These are phyloP conservation scores for Bryoglossum gracile DNA, from an alignment of 495 filamentous ascomycete species.

Conservation along the genomic window DNA sequence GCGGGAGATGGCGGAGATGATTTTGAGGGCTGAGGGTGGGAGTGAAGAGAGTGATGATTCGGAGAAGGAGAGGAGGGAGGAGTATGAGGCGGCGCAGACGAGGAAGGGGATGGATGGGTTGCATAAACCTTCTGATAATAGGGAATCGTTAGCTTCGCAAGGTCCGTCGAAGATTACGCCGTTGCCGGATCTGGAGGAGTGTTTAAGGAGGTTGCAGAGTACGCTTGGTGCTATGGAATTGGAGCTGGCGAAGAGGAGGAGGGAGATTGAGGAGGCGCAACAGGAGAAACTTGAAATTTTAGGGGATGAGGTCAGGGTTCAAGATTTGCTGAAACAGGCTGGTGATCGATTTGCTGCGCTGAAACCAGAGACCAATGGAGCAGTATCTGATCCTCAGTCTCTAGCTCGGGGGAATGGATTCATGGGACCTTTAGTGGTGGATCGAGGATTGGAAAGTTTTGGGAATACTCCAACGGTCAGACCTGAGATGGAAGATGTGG, in stretches of 20 bases:
- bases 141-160: slow-evolving; percentile 9
- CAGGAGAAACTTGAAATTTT: slow-evolving; percentile 63
- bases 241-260: slow-evolving; percentile 43
- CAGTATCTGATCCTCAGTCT: slow-evolving; percentile 17
- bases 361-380: slow-evolving; percentile 19
- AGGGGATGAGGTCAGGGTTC: slow-evolving; percentile 72
- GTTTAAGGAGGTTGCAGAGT: slow-evolving; percentile 42
- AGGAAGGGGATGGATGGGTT: slow-evolving; percentile 70
- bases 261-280: slow-evolving; percentile 52
- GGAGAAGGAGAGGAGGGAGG: slow-evolving; percentile 70
- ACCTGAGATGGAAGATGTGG: slow-evolving; percentile 23
- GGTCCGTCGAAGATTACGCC: slow-evolving; percentile 51
- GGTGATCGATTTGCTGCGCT: slow-evolving; percentile 61
- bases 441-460: slow-evolving; percentile 55
- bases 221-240: slow-evolving; percentile 50
- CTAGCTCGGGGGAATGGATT: slow-evolving; percentile 26
- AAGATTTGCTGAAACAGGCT: slow-evolving; percentile 71
- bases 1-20: slow-evolving; percentile 75
- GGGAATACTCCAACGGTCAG: slow-evolving; percentile 50
- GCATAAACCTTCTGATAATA: slow-evolving; percentile 27
- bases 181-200: slow-evolving; percentile 44
- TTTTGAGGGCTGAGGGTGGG: slow-evolving; percentile 65
- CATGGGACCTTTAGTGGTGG: slow-evolving; percentile 29
- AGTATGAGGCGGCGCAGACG: slow-evolving; percentile 85
- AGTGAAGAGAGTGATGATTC: slow-evolving; percentile 60